phyloP scores from a whole-genome alignment of 768 basidiomycete genomes.

The Naganishia kalamii region DNA sequence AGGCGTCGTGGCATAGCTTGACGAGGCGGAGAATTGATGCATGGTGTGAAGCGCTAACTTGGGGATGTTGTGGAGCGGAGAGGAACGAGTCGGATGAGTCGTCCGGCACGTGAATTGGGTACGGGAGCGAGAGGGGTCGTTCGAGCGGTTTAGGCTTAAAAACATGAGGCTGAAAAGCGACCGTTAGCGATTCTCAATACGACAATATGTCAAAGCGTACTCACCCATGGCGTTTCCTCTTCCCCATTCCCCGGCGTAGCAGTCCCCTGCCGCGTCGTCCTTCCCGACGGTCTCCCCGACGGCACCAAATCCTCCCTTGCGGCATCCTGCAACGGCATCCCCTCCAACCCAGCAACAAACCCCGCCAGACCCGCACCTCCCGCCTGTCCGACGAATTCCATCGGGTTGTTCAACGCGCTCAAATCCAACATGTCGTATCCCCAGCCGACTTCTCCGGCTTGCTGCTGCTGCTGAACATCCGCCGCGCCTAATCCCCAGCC shows the following conservation, averaged over 20 bases:
- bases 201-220: background rate
- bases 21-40: slow-evolving; percentile 23
- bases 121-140: background rate
- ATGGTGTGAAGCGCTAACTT: background rate
- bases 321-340: background rate
- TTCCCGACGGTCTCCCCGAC: background rate
- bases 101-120: background rate
- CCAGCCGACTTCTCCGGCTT: background rate
- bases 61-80: background rate
- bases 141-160: background rate
- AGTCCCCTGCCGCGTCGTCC: background rate
- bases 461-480: background rate
- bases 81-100: background rate
- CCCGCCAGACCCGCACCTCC: background rate
- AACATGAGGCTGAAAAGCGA: background rate
- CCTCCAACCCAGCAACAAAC: background rate
- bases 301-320: background rate
- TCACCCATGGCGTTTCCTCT: slow-evolving; percentile 11
- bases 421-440: slow-evolving; percentile 5
- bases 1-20: slow-evolving; percentile 34
- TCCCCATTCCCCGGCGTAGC: slow-evolving; percentile 4
- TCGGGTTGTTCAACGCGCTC: background rate
- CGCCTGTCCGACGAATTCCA: background rate
- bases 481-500: slow-evolving; percentile 12
- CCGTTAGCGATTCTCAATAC: background rate